phyloP scores from a whole-genome alignment of 352 stramenopile genomes.

The Sclerospora graminicola region DNA sequence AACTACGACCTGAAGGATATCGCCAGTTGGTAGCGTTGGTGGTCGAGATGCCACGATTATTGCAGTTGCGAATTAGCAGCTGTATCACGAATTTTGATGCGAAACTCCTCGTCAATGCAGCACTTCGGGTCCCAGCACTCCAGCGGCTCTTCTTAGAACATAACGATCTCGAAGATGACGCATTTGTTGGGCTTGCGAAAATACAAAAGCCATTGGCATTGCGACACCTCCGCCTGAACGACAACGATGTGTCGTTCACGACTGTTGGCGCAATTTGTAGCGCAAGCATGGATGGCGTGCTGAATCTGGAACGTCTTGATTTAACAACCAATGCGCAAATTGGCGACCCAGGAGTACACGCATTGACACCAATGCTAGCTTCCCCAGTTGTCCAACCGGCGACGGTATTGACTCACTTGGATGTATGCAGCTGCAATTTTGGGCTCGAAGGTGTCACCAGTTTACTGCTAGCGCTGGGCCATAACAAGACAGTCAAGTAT shows the following conservation, averaged over 20 bases:
- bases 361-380: conserved; percentile 53
- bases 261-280: conserved; percentile 36
- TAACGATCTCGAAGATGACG: conserved; percentile 65
- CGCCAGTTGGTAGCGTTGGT: conserved; percentile 39
- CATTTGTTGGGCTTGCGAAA: conserved; percentile 28
- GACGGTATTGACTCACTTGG: conserved; percentile 38
- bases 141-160: conserved; percentile 56
- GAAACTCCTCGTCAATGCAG: conserved; percentile 29
- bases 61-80: conserved; percentile 44
- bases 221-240: conserved; percentile 37
- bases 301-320: conserved; percentile 46
- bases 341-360: conserved; percentile 46
- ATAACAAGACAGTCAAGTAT: conserved; percentile 40
- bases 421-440: conserved; percentile 60
- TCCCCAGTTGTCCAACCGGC: no score
- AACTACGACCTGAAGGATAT: conserved; percentile 34
- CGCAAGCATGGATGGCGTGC: conserved; percentile 34
- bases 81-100: conserved; percentile 54
- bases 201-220: conserved; percentile 19
- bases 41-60: conserved; percentile 21
- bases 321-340: conserved; percentile 60
- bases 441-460: conserved; percentile 48
- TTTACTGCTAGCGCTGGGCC: conserved; percentile 41
- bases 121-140: conserved; percentile 26
- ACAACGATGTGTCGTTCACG: conserved; percentile 43